Evolutionary conservation across 2,329 filamentous ascomycete genomes (phyloP).

Genomic region (Aureobasidium leucospermi): DNA sequence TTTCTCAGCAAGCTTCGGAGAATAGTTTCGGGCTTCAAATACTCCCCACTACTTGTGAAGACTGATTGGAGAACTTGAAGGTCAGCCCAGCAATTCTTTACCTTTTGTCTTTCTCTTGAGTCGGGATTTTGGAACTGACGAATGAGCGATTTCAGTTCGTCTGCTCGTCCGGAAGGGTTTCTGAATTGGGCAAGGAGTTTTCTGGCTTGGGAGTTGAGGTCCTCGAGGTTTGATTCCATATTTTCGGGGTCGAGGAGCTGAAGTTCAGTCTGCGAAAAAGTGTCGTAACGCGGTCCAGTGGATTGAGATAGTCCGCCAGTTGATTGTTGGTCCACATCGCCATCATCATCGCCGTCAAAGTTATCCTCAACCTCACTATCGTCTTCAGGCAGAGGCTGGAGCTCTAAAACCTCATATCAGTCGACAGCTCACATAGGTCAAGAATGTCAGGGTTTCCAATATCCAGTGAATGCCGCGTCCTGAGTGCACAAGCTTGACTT

Average conservation of each 20-base stretch:
- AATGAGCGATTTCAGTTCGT: constrained; percentile 21
- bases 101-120: constrained; percentile 34
- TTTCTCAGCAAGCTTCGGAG: constrained; percentile 33
- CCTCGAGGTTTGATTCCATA: constrained; percentile 35
- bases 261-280: constrained; percentile 38
- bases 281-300: neutral
- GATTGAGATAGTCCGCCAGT: neutral
- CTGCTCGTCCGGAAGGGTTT: constrained; percentile 20
- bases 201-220: constrained; percentile 26
- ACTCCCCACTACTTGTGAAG: constrained; percentile 33
- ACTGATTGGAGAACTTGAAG: constrained; percentile 28
- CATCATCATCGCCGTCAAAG: neutral
- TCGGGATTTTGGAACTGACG: constrained; percentile 26
- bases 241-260: constrained; percentile 34
- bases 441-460: neutral
- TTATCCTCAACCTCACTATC: neutral
- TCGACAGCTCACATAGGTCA: neutral
- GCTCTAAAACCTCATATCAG: neutral
- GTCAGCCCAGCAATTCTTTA: constrained; percentile 27
- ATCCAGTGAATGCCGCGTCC: neutral
- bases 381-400: neutral
- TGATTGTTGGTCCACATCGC: neutral
- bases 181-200: constrained; percentile 24
- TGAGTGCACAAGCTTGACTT: neutral
- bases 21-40: constrained; percentile 34